phyloP scores from a whole-genome alignment of 257 asterid genomes.

The Fraxinus americana region DNA sequence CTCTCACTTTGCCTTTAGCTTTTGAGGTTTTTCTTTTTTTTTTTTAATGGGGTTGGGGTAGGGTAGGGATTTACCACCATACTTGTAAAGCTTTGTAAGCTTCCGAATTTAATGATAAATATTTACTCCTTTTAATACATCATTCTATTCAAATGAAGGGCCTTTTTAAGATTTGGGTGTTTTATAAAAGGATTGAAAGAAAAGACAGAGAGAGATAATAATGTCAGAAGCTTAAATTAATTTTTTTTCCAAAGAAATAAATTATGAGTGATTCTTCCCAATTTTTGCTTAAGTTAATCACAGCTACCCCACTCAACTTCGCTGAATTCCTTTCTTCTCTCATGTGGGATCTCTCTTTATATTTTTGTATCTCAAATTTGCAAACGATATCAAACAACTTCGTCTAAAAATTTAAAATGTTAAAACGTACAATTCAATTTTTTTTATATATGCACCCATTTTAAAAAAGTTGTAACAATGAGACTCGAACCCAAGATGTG shows the following conservation, averaged over 20 bases:
- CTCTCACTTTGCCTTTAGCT: slow-evolving; percentile 37
- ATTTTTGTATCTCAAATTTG: too few relatives aligned
- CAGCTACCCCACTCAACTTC: slow-evolving; percentile 23
- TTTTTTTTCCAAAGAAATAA: slow-evolving; percentile 3
- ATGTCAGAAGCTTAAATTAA: slow-evolving; percentile 30
- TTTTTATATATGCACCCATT: too few relatives aligned
- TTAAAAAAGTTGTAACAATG: too few relatives aligned
- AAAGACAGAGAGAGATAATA: slow-evolving; percentile 56
- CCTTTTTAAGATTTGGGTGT: slow-evolving; percentile 69
- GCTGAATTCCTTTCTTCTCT: slow-evolving; percentile 31
- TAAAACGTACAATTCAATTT: too few relatives aligned
- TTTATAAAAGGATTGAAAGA: slow-evolving; percentile 58
- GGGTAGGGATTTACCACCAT: slow-evolving; percentile 27
- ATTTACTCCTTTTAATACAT: slow-evolving; percentile 34
- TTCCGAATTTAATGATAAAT: slow-evolving; percentile 29
- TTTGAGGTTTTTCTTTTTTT: slow-evolving; percentile 31
- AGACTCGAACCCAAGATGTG: neutral
- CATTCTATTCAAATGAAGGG: slow-evolving; percentile 31
- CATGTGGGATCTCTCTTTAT: neutral
- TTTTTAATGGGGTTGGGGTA: neutral
- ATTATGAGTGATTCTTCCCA: slow-evolving; percentile 1
- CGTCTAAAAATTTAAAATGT: too few relatives aligned
- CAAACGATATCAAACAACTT: too few relatives aligned
- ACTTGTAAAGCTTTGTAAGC: slow-evolving; percentile 31
- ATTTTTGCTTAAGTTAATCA: slow-evolving; percentile 13